Conservation (phyloP, 345 rosid genomes). For the Lepidium africanum region DNA sequence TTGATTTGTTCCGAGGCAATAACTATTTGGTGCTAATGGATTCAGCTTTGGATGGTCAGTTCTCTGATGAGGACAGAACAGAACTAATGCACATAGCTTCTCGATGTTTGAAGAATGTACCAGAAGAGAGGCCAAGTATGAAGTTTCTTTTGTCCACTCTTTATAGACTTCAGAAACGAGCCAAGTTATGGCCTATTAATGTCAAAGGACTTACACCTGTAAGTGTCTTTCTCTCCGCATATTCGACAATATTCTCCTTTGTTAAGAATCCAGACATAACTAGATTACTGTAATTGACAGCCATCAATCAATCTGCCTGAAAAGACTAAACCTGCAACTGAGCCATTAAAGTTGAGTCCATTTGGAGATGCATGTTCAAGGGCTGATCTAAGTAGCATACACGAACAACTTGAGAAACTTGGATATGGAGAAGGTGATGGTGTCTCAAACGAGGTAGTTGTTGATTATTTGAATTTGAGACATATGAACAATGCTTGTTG, state of each 20-base stretch:
- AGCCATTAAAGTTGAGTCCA: conserved; percentile 44
- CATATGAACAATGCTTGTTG: neutral
- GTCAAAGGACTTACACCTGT: conserved; percentile 11
- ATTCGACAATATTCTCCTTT: conserved; percentile 22
- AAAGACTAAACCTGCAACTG: conserved; percentile 37
- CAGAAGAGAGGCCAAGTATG: conserved; percentile 88
- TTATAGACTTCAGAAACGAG: conserved; percentile 71
- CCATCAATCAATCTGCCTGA: conserved; percentile 56
- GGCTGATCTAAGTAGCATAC: conserved; percentile 70
- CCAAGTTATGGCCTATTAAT: conserved; percentile 44
- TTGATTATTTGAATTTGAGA: neutral
- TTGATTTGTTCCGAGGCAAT: conserved; percentile 81
- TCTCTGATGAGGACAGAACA: conserved; percentile 87
- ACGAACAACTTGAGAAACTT: conserved; percentile 65
- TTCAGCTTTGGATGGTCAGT: conserved; percentile 89
- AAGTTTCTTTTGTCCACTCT: conserved; percentile 73
- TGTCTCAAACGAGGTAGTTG: conserved; percentile 62
- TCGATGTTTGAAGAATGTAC: conserved; percentile 76
- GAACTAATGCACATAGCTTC: conserved; percentile 79
- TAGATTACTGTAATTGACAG: conserved; percentile 26
- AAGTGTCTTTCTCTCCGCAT: conserved; percentile 34
- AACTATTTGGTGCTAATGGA: conserved; percentile 92
- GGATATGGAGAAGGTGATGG: conserved; percentile 87
- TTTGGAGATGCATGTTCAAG: conserved; percentile 83
- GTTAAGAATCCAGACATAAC: conserved; percentile 35